Percentiles rank a stretch among this genome's conserved stretches.
Conservation (phyloP, 768 basidiomycete genomes). For the Rickenella mellea region DNA sequence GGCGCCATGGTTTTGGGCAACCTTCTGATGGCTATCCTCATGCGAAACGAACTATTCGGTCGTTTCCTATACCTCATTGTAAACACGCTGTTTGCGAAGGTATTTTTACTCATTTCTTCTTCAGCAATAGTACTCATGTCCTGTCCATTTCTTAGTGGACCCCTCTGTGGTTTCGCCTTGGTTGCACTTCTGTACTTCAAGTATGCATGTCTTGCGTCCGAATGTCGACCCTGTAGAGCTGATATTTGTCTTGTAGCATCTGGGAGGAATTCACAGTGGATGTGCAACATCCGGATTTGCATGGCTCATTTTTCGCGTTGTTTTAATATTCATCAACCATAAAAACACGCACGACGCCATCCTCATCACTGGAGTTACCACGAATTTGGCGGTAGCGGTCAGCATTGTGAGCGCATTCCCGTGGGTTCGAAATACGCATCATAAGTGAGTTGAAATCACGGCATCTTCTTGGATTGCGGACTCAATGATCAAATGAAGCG, state of each 20-base stretch:
- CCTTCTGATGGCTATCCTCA: constrained; percentile 28
- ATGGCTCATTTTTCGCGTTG: constrained; percentile 28
- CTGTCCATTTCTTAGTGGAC: constrained; percentile 21
- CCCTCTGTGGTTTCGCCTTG: constrained; percentile 29
- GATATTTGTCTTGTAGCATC: constrained; percentile 27
- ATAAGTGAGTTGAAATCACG: constrained; percentile 23
- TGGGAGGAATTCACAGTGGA: constrained; percentile 36
- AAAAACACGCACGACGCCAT: constrained; percentile 24
- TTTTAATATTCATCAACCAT: constrained; percentile 26
- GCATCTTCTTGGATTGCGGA: background rate
- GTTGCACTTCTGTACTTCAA: constrained; percentile 22
- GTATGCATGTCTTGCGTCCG: too few relatives aligned
- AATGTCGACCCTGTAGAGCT: too few relatives aligned
- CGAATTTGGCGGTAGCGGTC: constrained; percentile 27
- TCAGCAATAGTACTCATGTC: background rate
- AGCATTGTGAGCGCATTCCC: constrained; percentile 30
- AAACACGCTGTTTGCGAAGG: constrained; percentile 29
- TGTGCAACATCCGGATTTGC: constrained; percentile 28
- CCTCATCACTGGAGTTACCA: constrained; percentile 28
- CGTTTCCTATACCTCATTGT: constrained; percentile 25
- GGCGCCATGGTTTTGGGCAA: constrained; percentile 32
- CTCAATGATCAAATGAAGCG: constrained; percentile 11
- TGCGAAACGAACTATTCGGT: constrained; percentile 34
- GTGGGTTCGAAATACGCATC: constrained; percentile 33
- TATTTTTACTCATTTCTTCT: background rate